phyloP scores from a whole-genome alignment of 768 basidiomycete genomes.

The Serendipita indica region DNA sequence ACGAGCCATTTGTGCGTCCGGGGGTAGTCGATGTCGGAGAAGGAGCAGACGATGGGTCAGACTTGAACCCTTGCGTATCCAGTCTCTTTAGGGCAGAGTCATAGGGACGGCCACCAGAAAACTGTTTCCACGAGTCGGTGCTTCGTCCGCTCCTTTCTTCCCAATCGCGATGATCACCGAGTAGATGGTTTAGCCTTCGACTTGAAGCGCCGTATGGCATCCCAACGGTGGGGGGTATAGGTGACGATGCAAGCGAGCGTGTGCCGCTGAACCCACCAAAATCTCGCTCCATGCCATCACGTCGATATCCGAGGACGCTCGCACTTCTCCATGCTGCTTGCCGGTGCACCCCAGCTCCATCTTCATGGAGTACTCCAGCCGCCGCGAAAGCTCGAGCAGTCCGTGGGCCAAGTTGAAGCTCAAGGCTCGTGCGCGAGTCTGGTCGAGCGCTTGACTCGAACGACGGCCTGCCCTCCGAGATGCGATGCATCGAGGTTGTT shows the following conservation, averaged over 20 bases:
- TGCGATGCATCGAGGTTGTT: too few species aligned
- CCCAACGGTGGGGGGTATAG: not conserved
- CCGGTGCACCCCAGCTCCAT: not conserved
- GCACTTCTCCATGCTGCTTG: not conserved
- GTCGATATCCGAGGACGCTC: not conserved
- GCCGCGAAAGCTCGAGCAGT: conserved; percentile 2
- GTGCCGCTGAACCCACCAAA: not conserved
- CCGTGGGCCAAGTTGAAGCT: not conserved
- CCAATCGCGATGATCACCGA: not conserved
- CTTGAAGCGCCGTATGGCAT: not conserved
- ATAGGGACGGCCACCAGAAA: not conserved
- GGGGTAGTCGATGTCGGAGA: not conserved
- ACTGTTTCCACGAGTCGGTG: not conserved
- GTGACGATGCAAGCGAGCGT: not conserved
- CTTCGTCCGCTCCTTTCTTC: not conserved
- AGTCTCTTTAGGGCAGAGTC: not conserved
- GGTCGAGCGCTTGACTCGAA: not conserved
- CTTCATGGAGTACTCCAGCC: not conserved
- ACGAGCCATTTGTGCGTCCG: not conserved
- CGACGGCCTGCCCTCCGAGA: not conserved
- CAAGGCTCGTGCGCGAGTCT: not conserved
- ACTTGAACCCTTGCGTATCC: not conserved
- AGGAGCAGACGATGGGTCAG: not conserved
- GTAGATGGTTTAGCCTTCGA: not conserved
- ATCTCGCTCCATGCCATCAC: not conserved